Conservation (phyloP, 2,329 filamentous ascomycete species). For the Aspergillus sp. region DNA sequence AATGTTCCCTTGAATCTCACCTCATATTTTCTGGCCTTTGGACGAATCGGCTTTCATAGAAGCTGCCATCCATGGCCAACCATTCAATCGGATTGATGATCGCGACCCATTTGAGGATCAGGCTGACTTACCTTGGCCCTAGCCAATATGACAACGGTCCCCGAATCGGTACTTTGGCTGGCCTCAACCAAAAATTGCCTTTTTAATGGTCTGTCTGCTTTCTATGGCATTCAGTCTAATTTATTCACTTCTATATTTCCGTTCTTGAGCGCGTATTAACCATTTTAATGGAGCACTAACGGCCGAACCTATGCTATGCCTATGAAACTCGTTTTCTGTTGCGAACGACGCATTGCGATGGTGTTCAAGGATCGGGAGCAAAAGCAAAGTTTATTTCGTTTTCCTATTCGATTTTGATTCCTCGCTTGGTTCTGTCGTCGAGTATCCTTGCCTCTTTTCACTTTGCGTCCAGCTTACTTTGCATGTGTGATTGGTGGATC, state of each 20-base stretch:
- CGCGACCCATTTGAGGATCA: background rate
- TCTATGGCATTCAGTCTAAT: background rate
- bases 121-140: background rate
- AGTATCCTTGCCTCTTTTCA: background rate
- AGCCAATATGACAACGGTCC: constrained; percentile 2
- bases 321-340: background rate
- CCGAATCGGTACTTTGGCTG: background rate
- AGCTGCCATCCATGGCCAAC: background rate
- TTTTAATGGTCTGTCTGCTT: background rate
- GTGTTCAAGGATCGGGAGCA: constrained; percentile 8
- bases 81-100: constrained; percentile 8
- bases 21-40: background rate
- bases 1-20: constrained; percentile 7
- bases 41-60: constrained; percentile 8
- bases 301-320: constrained; percentile 8
- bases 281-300: constrained; percentile 8
- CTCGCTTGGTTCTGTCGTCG: background rate
- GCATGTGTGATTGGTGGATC: constrained; percentile 4
- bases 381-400: constrained; percentile 5
- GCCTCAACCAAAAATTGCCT: background rate
- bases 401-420: constrained; percentile 1
- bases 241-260: background rate
- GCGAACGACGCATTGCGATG: constrained; percentile 13
- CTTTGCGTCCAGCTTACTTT: background rate
- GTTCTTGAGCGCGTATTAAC: background rate